phyloP scores from a whole-genome alignment of 192 early-diverging fungal species.

The Spizellomyces punctatus region DNA sequence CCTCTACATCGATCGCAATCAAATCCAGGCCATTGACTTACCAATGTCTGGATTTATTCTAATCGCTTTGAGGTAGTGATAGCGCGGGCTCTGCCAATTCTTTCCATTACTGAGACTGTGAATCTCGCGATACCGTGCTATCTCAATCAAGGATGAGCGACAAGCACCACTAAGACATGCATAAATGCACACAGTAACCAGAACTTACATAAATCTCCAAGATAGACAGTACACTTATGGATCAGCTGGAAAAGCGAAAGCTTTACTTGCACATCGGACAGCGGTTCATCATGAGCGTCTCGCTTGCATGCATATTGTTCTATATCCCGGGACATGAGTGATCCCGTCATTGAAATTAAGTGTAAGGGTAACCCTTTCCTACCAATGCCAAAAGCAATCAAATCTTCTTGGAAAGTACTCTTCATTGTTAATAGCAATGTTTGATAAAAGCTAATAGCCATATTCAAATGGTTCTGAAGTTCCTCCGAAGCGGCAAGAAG shows the following conservation, averaged over 20 bases:
- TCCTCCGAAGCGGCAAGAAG: slow-evolving; percentile 15
- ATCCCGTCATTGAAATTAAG: not conserved
- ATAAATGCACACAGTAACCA: no score
- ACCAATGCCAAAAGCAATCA: slow-evolving; percentile 10
- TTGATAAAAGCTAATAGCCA: slow-evolving; percentile 40
- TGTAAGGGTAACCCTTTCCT: not conserved
- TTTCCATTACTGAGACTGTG: not conserved
- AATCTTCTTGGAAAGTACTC: not conserved
- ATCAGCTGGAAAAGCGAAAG: slow-evolving; percentile 9
- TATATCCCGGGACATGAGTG: not conserved
- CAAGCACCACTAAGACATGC: no score
- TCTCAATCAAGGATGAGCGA: no score
- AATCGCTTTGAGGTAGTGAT: slow-evolving; percentile 27
- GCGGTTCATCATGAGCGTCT: not conserved
- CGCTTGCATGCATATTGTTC: not conserved
- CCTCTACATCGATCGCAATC: no score
- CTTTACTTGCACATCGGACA: not conserved
- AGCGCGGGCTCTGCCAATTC: slow-evolving; percentile 5
- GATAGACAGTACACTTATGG: slow-evolving; percentile 31
- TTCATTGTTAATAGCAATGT: slow-evolving; percentile 34
- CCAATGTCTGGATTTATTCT: slow-evolving; percentile 25
- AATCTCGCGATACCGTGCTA: slow-evolving; percentile 22
- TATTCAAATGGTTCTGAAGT: slow-evolving; percentile 24
- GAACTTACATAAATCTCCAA: slow-evolving; percentile 42
- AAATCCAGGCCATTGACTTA: not conserved